Evolutionary conservation across 2,329 filamentous ascomycete genomes (phyloP).

Genomic region (Capronia coronata): DNA sequence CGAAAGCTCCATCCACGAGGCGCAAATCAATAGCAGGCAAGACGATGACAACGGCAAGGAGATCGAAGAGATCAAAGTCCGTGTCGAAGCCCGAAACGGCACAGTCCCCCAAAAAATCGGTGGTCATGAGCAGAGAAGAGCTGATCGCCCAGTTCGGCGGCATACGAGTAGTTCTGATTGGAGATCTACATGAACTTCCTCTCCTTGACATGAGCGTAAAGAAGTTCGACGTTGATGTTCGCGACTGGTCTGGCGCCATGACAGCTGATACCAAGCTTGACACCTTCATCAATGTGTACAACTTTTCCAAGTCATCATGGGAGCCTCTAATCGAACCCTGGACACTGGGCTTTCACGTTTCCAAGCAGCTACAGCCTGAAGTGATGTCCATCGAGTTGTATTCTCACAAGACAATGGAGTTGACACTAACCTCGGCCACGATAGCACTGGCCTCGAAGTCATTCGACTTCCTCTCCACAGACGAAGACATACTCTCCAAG

Average conservation of each 20-base stretch:
- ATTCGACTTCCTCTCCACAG: conserved; percentile 76
- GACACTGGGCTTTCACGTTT: conserved; percentile 86
- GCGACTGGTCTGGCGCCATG: conserved; percentile 85
- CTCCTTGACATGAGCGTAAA: conserved; percentile 92
- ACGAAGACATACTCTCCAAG: conserved; percentile 89
- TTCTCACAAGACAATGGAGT: conserved; percentile 83
- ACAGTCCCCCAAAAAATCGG: conserved; percentile 42
- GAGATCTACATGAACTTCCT: conserved; percentile 89
- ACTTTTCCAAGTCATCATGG: conserved; percentile 98
- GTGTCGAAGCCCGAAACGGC: conserved; percentile 38
- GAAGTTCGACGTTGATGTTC: conserved; percentile 73
- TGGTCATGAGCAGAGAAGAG: conserved; percentile 64
- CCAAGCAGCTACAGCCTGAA: conserved; percentile 68
- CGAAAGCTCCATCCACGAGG: conserved; percentile 37
- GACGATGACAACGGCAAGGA: conserved; percentile 40
- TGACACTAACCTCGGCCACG: conserved; percentile 86
- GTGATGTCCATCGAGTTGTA: conserved; percentile 75
- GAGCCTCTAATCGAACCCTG: conserved; percentile 94
- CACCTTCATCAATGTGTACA: conserved; percentile 94
- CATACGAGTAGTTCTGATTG: conserved; percentile 85
- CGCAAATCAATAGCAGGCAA: conserved; percentile 45
- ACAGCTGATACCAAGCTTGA: conserved; percentile 86
- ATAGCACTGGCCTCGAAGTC: conserved; percentile 93
- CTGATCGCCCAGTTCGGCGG: conserved; percentile 81
- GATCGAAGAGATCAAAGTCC: conserved; percentile 42